Conservation (phyloP, 345 rosid species). For the Geranium brycei region DNA sequence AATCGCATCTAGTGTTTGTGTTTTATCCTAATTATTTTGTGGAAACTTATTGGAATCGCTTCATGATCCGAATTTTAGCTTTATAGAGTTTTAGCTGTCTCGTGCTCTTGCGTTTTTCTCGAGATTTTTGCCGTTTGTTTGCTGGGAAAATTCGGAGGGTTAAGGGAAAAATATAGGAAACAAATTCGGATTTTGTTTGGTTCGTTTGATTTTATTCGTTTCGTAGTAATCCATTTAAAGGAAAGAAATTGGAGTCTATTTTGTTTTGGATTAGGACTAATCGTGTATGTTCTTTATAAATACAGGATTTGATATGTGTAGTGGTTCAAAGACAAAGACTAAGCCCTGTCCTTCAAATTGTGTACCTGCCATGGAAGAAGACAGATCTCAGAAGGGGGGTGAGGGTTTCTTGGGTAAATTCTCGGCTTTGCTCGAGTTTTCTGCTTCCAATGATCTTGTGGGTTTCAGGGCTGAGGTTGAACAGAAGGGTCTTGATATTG, state of each 20-base stretch:
- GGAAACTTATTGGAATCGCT: no score
- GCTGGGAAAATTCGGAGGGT: not conserved
- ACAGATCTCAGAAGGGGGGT: constrained; percentile 20
- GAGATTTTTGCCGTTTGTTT: not conserved
- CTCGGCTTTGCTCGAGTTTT: constrained; percentile 63
- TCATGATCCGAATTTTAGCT: not conserved
- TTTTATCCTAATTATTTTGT: no score
- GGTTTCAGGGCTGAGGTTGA: constrained; percentile 46
- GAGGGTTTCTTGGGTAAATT: constrained; percentile 7
- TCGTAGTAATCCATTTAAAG: not conserved
- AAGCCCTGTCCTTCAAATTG: constrained; percentile 19
- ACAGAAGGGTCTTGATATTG: constrained; percentile 32
- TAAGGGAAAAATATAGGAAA: no score
- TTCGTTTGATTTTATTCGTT: not conserved
- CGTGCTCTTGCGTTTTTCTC: not conserved
- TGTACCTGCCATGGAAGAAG: constrained; percentile 30
- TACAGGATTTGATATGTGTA: constrained; percentile 52
- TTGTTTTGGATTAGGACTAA: constrained; percentile 5
- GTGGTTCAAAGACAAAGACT: constrained; percentile 35
- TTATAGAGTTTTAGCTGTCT: not conserved
- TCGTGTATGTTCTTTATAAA: constrained; percentile 7
- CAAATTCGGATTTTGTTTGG: not conserved
- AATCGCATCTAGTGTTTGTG: not conserved
- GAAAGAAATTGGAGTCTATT: not conserved
- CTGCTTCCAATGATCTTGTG: constrained; percentile 51